These are phyloP conservation scores for Endothia cerciana DNA, from an alignment of 2,329 filamentous ascomycete genomes.

Conservation along the genomic window DNA sequence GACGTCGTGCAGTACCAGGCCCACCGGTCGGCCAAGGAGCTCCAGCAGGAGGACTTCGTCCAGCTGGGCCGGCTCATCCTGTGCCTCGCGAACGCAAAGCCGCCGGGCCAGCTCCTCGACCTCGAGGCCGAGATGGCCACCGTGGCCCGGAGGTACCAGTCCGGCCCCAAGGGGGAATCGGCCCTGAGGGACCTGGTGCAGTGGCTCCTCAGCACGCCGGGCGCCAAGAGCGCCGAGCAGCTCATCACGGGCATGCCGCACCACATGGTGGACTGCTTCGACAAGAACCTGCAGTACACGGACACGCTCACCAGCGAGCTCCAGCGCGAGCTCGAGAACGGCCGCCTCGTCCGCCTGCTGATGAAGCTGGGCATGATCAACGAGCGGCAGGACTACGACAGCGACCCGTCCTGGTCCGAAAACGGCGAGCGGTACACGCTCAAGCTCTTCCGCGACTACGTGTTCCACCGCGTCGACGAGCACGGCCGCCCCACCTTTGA, in stretches of 20 bases:
- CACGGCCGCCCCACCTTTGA: slow-evolving; percentile 83
- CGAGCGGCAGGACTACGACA: slow-evolving; percentile 84
- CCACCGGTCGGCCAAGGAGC: slow-evolving; percentile 68
- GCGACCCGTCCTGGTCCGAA: slow-evolving; percentile 82
- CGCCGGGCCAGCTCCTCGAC: slow-evolving; percentile 56
- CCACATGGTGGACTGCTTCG: slow-evolving; percentile 75
- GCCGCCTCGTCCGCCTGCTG: slow-evolving; percentile 77
- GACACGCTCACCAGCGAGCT: slow-evolving; percentile 77
- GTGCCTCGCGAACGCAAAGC: slow-evolving; percentile 74
- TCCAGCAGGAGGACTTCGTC: slow-evolving; percentile 86
- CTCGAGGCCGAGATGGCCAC: slow-evolving; percentile 54
- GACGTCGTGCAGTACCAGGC: slow-evolving; percentile 86
- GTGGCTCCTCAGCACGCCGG: slow-evolving; percentile 73
- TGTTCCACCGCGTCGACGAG: slow-evolving; percentile 93
- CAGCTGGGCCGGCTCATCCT: slow-evolving; percentile 85
- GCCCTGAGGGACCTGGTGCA: slow-evolving; percentile 78
- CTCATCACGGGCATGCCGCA: slow-evolving; percentile 79
- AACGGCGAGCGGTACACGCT: slow-evolving; percentile 90
- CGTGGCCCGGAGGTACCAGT: slow-evolving; percentile 25
- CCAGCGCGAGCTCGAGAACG: slow-evolving; percentile 85
- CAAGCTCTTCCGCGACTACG: slow-evolving; percentile 94
- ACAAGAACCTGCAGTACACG: slow-evolving; percentile 76
- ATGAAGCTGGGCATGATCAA: slow-evolving; percentile 85
- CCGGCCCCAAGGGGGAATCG: slow-evolving; percentile 26
- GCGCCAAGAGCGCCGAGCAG: slow-evolving; percentile 73